Conservation (phyloP, 108 stramenopile genomes). For the Cylindrotheca closterium region DNA sequence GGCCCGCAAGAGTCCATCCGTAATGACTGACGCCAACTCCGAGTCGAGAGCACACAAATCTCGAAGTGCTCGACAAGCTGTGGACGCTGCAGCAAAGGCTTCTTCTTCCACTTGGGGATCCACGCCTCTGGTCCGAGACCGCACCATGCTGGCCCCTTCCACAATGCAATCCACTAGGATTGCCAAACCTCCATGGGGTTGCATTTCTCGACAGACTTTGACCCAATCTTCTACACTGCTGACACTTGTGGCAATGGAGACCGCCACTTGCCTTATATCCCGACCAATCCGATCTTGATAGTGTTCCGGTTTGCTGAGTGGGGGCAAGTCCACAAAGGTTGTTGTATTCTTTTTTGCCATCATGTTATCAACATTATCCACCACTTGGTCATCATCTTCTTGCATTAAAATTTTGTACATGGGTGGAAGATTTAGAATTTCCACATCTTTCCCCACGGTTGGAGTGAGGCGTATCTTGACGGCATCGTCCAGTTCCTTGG, state of each 20-base stretch:
- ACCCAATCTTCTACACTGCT: slow-evolving; percentile 65
- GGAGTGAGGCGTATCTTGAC: slow-evolving; percentile 16
- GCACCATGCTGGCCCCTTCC: slow-evolving; percentile 47
- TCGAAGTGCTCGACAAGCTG: slow-evolving; percentile 68
- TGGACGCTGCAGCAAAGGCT: slow-evolving; percentile 67
- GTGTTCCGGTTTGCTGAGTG: slow-evolving; percentile 55
- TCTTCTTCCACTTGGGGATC: slow-evolving; percentile 41
- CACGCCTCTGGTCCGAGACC: slow-evolving; percentile 17
- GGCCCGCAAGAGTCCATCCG: slow-evolving; percentile 72
- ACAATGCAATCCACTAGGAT: slow-evolving; percentile 78
- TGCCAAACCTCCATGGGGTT: slow-evolving; percentile 59
- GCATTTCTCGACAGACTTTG: slow-evolving; percentile 44
- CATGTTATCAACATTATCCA: background rate
- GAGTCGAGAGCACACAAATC: slow-evolving; percentile 72
- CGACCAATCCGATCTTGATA: slow-evolving; percentile 60
- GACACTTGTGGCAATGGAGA: slow-evolving; percentile 60
- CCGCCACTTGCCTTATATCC: slow-evolving; percentile 67
- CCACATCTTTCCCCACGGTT: slow-evolving; percentile 14
- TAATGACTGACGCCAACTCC: slow-evolving; percentile 71
- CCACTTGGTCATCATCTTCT: background rate
- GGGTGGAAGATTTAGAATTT: slow-evolving; percentile 6
- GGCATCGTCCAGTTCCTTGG: slow-evolving; percentile 39
- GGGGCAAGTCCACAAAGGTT: slow-evolving; percentile 13
- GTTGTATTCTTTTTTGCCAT: slow-evolving; percentile 2
- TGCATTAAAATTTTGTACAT: slow-evolving; percentile 12